A percentile compares a stretch with the other conserved stretches of the same genome.
Conservation (phyloP, 2,329 filamentous ascomycete genomes). For the Tolypocladium ophioglossoides region DNA sequence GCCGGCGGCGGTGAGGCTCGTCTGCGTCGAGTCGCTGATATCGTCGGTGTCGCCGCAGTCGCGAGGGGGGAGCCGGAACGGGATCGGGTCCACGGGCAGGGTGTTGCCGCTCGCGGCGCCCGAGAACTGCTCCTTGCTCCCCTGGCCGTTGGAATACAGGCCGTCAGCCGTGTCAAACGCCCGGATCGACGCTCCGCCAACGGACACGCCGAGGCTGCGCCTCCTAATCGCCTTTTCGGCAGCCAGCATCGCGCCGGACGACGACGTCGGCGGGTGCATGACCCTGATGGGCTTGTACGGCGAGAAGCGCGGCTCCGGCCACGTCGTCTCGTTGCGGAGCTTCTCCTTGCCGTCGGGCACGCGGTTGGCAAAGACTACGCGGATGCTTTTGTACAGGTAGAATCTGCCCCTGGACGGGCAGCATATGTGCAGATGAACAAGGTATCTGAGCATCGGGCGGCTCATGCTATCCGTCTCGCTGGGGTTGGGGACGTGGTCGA, state of each 20-base stretch:
- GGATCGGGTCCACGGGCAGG: conserved; percentile 37
- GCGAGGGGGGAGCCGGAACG: conserved; percentile 31
- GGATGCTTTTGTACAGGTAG: conserved; percentile 84
- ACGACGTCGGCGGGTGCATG: conserved; percentile 31
- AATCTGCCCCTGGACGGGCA: conserved; percentile 73
- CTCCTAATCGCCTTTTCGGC: conserved; percentile 49
- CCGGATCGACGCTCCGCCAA: conserved; percentile 17
- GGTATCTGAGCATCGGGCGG: conserved; percentile 71
- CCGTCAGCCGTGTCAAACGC: conserved; percentile 24
- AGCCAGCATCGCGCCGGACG: conserved; percentile 37
- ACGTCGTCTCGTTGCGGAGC: conserved; percentile 78
- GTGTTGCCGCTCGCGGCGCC: conserved; percentile 18
- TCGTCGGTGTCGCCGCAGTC: conserved; percentile 21
- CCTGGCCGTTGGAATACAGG: conserved; percentile 6
- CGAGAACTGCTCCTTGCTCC: conserved; percentile 2
- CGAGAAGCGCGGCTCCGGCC: conserved; percentile 78
- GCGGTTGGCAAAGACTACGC: conserved; percentile 92
- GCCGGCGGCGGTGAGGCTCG: conserved; percentile 10
- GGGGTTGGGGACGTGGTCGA: conserved; percentile 47
- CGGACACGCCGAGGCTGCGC: conserved; percentile 42
- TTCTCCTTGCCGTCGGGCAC: conserved; percentile 94
- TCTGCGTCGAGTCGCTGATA: conserved; percentile 16
- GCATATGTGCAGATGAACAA: conserved; percentile 90
- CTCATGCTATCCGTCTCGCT: conserved; percentile 23
- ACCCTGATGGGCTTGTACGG: conserved; percentile 62